Conservation (phyloP, 352 stramenopile species). For the Globisporangium alternatum region DNA sequence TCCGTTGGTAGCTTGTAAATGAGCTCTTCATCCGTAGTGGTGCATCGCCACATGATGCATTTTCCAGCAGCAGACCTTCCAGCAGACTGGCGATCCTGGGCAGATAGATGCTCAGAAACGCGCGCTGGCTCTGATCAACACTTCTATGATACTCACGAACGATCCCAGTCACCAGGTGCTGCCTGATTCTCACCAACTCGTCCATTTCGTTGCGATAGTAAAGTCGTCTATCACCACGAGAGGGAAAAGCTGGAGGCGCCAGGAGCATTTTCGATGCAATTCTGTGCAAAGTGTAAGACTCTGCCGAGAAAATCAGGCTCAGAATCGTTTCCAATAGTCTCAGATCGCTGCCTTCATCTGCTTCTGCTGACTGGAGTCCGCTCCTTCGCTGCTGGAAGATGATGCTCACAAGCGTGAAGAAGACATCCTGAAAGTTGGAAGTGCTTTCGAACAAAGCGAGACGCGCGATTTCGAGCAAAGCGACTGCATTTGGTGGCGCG, state of each 20-base stretch:
- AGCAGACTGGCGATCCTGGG: not conserved
- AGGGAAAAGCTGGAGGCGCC: slow-evolving; percentile 23
- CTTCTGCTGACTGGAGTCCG: not conserved
- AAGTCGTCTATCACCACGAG: slow-evolving; percentile 2
- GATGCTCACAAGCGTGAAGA: slow-evolving; percentile 34
- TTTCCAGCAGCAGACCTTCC: not conserved
- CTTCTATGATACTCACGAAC: not conserved
- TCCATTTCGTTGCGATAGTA: slow-evolving; percentile 20
- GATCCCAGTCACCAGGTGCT: not conserved
- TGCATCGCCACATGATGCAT: not conserved
- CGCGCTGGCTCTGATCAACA: not conserved
- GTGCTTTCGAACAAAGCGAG: slow-evolving; percentile 8
- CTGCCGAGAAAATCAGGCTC: slow-evolving; percentile 26
- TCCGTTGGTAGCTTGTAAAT: not conserved
- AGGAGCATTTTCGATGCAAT: slow-evolving; percentile 27
- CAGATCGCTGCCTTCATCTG: not conserved
- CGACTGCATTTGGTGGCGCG: not conserved
- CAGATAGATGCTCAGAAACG: slow-evolving; percentile 2
- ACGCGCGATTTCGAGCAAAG: slow-evolving; percentile 11
- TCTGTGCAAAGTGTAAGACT: slow-evolving; percentile 6
- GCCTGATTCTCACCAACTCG: not conserved
- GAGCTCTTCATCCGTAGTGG: not conserved
- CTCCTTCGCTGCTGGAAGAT: slow-evolving; percentile 30
- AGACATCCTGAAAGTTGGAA: slow-evolving; percentile 14
- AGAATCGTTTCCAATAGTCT: slow-evolving; percentile 27